Evolutionary conservation across 2,329 filamentous ascomycete species (phyloP).

Genomic region (Paramyrothecium roridum): DNA sequence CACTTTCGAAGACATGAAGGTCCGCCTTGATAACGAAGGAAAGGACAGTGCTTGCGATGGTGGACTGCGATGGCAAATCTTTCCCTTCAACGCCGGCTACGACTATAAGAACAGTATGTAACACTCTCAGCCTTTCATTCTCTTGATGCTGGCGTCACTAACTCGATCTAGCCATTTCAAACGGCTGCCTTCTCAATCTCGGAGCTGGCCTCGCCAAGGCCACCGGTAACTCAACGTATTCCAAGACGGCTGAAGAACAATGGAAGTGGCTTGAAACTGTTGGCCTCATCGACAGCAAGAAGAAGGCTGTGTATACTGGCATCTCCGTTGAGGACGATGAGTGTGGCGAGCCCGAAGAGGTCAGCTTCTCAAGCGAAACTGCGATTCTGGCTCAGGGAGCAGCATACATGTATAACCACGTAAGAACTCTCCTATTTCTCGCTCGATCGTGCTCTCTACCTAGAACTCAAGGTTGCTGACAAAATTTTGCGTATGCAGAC

Average conservation of each 20-base stretch:
- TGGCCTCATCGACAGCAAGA: slow-evolving; percentile 55
- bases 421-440: slow-evolving; percentile 20
- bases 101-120: slow-evolving; percentile 64
- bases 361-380: slow-evolving; percentile 60
- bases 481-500: slow-evolving; percentile 29
- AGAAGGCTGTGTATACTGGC: slow-evolving; percentile 61
- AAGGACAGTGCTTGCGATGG: slow-evolving; percentile 56
- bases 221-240: slow-evolving; percentile 63
- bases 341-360: slow-evolving; percentile 51
- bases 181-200: slow-evolving; percentile 62
- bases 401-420: slow-evolving; percentile 62
- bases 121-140: not conserved
- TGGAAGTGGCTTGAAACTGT: slow-evolving; percentile 60
- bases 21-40: slow-evolving; percentile 1
- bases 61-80: slow-evolving; percentile 77
- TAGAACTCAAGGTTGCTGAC: slow-evolving; percentile 3
- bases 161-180: slow-evolving; percentile 42
- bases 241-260: slow-evolving; percentile 58
- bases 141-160: not conserved
- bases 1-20: slow-evolving; percentile 46
- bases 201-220: slow-evolving; percentile 70
- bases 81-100: slow-evolving; percentile 68
- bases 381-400: slow-evolving; percentile 56
- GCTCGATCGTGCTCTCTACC: slow-evolving; percentile 1
- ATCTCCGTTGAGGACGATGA: slow-evolving; percentile 42